Evolutionary conservation across 2,329 filamentous ascomycete genomes (phyloP).

Genomic region (Cercospora berteroae): DNA sequence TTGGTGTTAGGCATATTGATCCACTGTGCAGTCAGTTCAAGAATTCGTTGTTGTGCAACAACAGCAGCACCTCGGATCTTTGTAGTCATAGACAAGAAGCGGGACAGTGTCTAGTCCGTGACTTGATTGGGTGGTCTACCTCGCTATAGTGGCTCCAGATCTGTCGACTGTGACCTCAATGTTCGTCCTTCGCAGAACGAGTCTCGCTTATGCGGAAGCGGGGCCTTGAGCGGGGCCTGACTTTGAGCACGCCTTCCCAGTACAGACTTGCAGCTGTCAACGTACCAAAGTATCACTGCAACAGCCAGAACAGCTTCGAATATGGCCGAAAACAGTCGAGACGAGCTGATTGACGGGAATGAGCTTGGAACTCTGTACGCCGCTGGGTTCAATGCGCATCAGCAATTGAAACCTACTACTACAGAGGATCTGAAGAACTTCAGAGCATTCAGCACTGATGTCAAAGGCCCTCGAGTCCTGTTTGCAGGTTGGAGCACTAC

Average conservation of each 20-base stretch:
- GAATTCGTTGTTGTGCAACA: slow-evolving; percentile 6
- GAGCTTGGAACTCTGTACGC: slow-evolving; percentile 6
- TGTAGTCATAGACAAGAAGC: slow-evolving; percentile 3
- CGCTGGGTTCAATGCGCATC: slow-evolving; percentile 35
- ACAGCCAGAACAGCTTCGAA: background rate
- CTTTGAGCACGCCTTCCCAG: background rate
- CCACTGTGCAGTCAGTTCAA: slow-evolving; percentile 12
- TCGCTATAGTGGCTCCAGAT: background rate
- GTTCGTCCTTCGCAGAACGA: background rate
- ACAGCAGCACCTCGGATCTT: slow-evolving; percentile 1
- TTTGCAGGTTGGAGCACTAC: slow-evolving; percentile 38
- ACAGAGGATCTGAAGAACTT: slow-evolving; percentile 26
- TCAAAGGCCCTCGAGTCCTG: slow-evolving; percentile 20
- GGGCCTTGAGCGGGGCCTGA: background rate
- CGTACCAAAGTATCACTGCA: background rate
- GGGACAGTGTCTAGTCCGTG: background rate
- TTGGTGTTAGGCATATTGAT: slow-evolving; percentile 37
- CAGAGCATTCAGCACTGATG: background rate
- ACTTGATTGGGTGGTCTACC: background rate
- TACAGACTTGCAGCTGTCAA: slow-evolving; percentile 3
- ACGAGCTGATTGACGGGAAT: background rate
- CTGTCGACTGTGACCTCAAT: background rate
- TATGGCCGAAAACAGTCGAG: background rate
- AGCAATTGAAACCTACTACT: slow-evolving; percentile 24
- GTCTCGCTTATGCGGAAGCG: slow-evolving; percentile 4